Percentiles rank a stretch among this genome's conserved stretches.
phyloP scores from a whole-genome alignment of 495 filamentous ascomycete genomes.

The Astrothelium macrocarpum region DNA sequence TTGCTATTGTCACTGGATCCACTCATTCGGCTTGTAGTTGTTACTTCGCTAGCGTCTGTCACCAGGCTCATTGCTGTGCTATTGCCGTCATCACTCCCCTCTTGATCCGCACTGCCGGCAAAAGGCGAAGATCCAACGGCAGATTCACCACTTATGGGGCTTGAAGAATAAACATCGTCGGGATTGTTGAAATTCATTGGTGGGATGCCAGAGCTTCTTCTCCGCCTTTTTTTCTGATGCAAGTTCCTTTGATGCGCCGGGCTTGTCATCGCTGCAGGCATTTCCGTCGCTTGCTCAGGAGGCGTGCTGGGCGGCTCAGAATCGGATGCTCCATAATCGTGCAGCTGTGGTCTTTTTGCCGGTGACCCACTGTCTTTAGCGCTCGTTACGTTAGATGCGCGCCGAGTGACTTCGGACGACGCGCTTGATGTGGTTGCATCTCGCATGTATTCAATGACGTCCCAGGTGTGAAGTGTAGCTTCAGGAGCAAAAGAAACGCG shows the following conservation, averaged over 20 bases:
- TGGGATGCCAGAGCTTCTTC: conserved; percentile 53
- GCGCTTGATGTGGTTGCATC: conserved; percentile 81
- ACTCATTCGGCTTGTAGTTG: conserved; percentile 8
- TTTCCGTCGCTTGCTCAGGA: conserved; percentile 52
- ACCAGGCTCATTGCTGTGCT: conserved; percentile 24
- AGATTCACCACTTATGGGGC: conserved; percentile 62
- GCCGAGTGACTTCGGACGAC: conserved; percentile 57
- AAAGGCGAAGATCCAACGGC: conserved; percentile 14
- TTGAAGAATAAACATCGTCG: conserved; percentile 61
- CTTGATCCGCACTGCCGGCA: conserved; percentile 14
- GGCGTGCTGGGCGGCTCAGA: conserved; percentile 58
- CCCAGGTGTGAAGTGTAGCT: conserved; percentile 95
- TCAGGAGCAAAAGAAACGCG: conserved; percentile 96
- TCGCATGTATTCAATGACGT: conserved; percentile 81
- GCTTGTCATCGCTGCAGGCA: conserved; percentile 45
- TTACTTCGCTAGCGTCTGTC: conserved; percentile 16
- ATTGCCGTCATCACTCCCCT: conserved; percentile 18
- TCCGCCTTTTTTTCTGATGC: conserved; percentile 53
- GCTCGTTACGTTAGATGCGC: conserved; percentile 51
- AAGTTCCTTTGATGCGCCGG: conserved; percentile 61
- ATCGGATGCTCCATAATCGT: conserved; percentile 36
- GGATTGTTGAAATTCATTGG: conserved; percentile 52
- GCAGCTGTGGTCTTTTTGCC: conserved; percentile 35
- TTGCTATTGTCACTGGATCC: conserved; percentile 26
- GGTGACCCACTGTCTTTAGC: conserved; percentile 34